A percentile compares a stretch with the other conserved stretches of the same genome.
phyloP scores from a whole-genome alignment of 495 filamentous ascomycete genomes.

The Apodospora peruviana region DNA sequence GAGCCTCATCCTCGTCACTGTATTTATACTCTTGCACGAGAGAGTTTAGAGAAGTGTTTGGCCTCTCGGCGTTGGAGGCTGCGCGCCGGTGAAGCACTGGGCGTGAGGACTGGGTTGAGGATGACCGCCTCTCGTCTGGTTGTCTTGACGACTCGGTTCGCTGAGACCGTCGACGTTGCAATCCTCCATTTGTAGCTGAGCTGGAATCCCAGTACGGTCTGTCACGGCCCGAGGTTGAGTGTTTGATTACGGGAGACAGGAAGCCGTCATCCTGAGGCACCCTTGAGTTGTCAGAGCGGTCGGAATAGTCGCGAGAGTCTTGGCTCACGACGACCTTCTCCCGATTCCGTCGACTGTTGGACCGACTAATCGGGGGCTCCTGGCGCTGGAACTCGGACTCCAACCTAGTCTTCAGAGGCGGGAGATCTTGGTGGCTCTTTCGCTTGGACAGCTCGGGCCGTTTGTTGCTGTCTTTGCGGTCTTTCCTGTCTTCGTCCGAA shows the following conservation, averaged over 20 bases:
- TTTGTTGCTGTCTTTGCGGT: slow-evolving; percentile 16
- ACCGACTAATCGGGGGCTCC: slow-evolving; percentile 12
- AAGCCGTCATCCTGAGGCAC: slow-evolving; percentile 24
- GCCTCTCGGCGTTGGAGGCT: slow-evolving; percentile 12
- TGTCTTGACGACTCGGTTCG: slow-evolving; percentile 10
- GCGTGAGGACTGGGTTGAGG: slow-evolving; percentile 5
- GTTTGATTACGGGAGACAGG: slow-evolving; percentile 28
- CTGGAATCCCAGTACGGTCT: slow-evolving; percentile 31
- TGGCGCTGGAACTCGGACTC: background rate
- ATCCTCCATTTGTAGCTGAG: background rate
- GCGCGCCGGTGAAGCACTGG: slow-evolving; percentile 8
- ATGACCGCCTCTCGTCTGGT: slow-evolving; percentile 14
- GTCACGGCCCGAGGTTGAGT: slow-evolving; percentile 31
- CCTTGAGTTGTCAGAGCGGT: slow-evolving; percentile 7
- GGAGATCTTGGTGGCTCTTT: slow-evolving; percentile 33
- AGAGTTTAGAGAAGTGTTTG: slow-evolving; percentile 8
- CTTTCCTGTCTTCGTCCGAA: slow-evolving; percentile 7
- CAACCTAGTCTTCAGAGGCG: slow-evolving; percentile 26
- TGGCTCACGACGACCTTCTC: slow-evolving; percentile 19
- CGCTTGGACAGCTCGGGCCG: slow-evolving; percentile 21
- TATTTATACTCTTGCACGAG: background rate
- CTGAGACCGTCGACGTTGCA: slow-evolving; percentile 10
- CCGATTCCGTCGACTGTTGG: slow-evolving; percentile 15
- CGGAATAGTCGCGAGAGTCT: slow-evolving; percentile 5
- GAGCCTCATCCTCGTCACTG: slow-evolving; percentile 13